Base-by-base conservation (phyloP, 2,329 filamentous ascomycete genomes). In the Aspergillus spinulosporus region DNA sequence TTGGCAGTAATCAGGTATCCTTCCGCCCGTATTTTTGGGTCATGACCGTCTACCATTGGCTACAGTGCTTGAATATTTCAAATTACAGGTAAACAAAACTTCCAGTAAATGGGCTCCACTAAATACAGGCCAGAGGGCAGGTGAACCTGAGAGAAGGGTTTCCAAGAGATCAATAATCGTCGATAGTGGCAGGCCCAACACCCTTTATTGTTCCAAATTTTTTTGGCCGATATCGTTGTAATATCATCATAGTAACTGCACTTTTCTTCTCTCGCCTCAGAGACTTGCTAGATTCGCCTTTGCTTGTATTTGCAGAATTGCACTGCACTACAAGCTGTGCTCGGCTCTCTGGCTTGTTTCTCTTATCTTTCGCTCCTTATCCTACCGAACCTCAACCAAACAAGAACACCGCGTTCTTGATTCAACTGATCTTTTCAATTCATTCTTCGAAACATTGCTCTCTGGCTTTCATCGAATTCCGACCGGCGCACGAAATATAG, bases 51-150 rank as follows among this genome's bases (percentile, higher is more conserved):
- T 28, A 28, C 3, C 3, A 28, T 28, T 28, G 26, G 26, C 26
- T 28, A 28, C 5, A 28, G 26, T 28, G 5, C 26, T 28, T 28
- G 26, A 4, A 28, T 28, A 4, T 28, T 28, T 34, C 32, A 34
- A 34, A 12, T 34, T 34, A 34, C 32, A 34, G 32, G 32, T 8
- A 34, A 34, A 34, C 32, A 9, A 28, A 28, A 28, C 26, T 28
- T 3, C 26, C 26, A 28, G 26, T 28, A 28, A 28, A n/a, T n/a
- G n/a, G 26, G 26, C 26, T 4, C 26, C 26, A 28, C 26, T 28
- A 28, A 28, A 28, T 28, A 28, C 26, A 28, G 5, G 26, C 26
- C 4, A 5, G 87, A 66, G 58, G 85, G 87, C 21, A 11, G 42
- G 37, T 52, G 50, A 52, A 50, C 55, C 58, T 55, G 60, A 62